Base-by-base conservation (phyloP, 805 yeast genomes). In the Barnettozyma californica region DNA sequence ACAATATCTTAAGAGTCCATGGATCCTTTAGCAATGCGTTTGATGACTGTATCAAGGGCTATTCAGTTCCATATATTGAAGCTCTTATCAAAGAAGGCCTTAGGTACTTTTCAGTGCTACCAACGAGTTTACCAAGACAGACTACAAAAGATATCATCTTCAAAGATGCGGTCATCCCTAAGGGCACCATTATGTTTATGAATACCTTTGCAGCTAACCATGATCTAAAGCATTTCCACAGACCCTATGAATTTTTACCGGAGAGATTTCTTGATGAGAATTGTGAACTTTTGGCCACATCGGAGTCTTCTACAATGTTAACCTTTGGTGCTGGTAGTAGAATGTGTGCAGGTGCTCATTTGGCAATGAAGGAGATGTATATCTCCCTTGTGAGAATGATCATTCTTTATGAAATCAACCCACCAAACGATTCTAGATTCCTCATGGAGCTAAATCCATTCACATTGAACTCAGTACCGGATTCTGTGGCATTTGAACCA, bases 161-260 rank as follows among this genome's bases (percentile, higher is more conserved):
- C 55, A 62, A 62, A 4, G 59, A 69, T 23, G 62, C 65, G 2
- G 51, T 65, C 1, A 75, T 85, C n/a, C 89, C 90, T 0, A 53
- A 61, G 6, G 76, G 76, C 0, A 80, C 89, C 0, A 68, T 74
- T 0, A 55, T 84, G 43, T 67, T 83, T 38, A 77, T 85, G 85
- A 85, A 85, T 58, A 74, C 85, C 0, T 83, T 75, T 69, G 81
- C 84, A 2, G 89, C 83, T 3, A 84, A 85, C 59, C 87, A 84
- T 61, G 92, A 85, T 58, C 59, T 63, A 0, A 48, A 44, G 4
- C 60, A 61, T 13, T 81, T 74, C 11, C 55, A 69, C 16, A 46
- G 48, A 27, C 83, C 87, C 0, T 63, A 62, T 58, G 57, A 58
- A 16, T 83, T 81, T 56, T 49, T 59, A 2, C 88, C 88, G 1